Base-by-base conservation (phyloP, 768 basidiomycete genomes). In the Termitomyces heimii region DNA sequence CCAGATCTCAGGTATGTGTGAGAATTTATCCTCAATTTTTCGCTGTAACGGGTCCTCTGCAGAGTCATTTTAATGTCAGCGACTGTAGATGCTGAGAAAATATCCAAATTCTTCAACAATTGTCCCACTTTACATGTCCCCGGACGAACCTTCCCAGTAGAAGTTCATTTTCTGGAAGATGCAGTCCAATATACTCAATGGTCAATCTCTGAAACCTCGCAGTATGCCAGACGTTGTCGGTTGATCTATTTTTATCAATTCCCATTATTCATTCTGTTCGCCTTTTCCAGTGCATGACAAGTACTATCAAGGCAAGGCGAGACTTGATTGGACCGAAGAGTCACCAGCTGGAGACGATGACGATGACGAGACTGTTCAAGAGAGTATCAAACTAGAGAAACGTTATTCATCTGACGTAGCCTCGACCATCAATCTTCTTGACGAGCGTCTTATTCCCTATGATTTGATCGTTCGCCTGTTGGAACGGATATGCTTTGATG, bases 21-120 rank as follows among this genome's bases (percentile, higher is more conserved):
- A 13, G 29, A 12, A 39, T 45, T 46, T 20, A 51, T 20, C 18
- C 20, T n/a, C 37, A 16, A 57, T 32, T 49, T 26, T 42, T 43
- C 32, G 40, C 55, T 49, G 60, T 59, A 37, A 46, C 31, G 10
- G 10, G 47, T 18, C 57, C 51, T 35, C 43, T 16, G 29, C 56
- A 94, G 92, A 71, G 84, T 99, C 40, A 83, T 98, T 16, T 79
- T 98, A 47, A 99, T 99, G 96, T 96, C 94, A 32, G 96, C 97
- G 1, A 99, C 97, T 0, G 77, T 97, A 26, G 94, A 99, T 62
- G 86, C 92, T 1, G 86, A 91, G 55, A 94, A 94, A 74, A 84
- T 98, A 40, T 90, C 94, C 12, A 73, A 71, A 14, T 98, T 88
- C 69, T 97, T 98, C 67, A 91, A 87, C n/a, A 83, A 83, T 46